phyloP scores from a whole-genome alignment of 495 filamentous ascomycete genomes.

The Aspergillus wentii region DNA sequence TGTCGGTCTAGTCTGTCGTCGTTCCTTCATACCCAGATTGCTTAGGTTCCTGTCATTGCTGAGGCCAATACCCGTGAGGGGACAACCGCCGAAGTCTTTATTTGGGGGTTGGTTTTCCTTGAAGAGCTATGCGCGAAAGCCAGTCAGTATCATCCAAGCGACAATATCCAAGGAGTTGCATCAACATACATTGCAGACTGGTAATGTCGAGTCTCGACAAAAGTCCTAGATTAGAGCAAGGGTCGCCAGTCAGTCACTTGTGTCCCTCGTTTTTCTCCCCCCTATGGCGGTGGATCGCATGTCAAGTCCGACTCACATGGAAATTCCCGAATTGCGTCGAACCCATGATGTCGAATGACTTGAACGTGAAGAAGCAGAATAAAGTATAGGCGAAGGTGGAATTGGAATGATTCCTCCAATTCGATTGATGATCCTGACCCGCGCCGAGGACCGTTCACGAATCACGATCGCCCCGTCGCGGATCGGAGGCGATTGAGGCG shows the following conservation, averaged over 20 bases:
- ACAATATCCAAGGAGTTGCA: constrained; percentile 1
- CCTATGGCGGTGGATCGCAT: too few species aligned
- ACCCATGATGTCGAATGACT: constrained; percentile 35
- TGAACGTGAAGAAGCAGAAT: too few species aligned
- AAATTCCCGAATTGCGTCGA: constrained; percentile 85
- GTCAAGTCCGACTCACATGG: constrained; percentile 55
- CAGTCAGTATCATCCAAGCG: not conserved
- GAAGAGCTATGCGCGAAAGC: constrained; percentile 55
- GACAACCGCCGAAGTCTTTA: constrained; percentile 58
- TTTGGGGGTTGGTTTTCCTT: constrained; percentile 41
- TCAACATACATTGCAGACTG: constrained; percentile 90
- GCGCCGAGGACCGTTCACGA: constrained; percentile 20
- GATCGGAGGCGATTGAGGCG: constrained; percentile 12
- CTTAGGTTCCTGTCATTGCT: constrained; percentile 58
- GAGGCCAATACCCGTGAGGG: constrained; percentile 67
- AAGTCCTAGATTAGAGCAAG: constrained; percentile 81
- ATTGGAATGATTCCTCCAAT: too few species aligned
- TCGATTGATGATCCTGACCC: constrained; percentile 27
- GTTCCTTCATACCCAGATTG: constrained; percentile 69
- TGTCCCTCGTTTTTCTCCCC: too few species aligned
- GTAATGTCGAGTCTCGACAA: constrained; percentile 93
- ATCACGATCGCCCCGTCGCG: constrained; percentile 24
- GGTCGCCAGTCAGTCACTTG: constrained; percentile 10
- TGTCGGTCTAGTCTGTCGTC: too few species aligned
- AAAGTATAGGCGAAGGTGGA: too few species aligned